These are phyloP conservation scores for Lepidium didymum DNA, from an alignment of 345 rosid species.

Conservation along the genomic window DNA sequence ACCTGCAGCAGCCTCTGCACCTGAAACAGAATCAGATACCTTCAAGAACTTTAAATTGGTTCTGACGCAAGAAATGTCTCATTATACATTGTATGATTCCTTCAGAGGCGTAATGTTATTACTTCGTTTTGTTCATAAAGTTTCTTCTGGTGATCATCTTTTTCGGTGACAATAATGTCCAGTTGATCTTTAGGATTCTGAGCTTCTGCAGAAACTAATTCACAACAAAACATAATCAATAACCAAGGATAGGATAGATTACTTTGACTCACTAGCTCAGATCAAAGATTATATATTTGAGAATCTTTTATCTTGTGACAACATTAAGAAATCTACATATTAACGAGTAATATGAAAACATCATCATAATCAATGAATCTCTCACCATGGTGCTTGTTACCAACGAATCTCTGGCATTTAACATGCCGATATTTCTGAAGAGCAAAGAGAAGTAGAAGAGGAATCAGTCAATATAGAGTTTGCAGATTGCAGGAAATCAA, in stretches of 20 bases:
- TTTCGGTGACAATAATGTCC: not conserved
- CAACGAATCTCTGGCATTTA: constrained; percentile 45
- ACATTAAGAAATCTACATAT: not conserved
- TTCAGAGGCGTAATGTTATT: not conserved
- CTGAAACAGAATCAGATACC: constrained; percentile 28
- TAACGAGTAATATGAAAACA: not conserved
- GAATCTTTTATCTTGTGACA: not conserved
- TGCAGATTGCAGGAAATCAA: not conserved
- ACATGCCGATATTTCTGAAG: constrained; percentile 86
- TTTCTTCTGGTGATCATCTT: not conserved
- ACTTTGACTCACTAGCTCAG: not conserved
- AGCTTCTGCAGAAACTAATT: not conserved
- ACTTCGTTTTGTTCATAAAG: not conserved
- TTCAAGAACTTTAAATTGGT: not conserved
- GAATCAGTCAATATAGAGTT: not conserved
- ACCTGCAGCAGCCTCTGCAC: constrained; percentile 69
- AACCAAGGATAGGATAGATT: not conserved
- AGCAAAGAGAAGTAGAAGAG: not conserved
- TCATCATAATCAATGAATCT: not conserved
- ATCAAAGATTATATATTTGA: not conserved
- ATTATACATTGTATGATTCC: not conserved
- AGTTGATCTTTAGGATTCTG: not conserved
- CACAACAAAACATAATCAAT: not conserved
- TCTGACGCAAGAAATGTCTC: not conserved
- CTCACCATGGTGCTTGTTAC: constrained; percentile 13